Percentiles rank a stretch among this genome's conserved stretches.
phyloP scores from a whole-genome alignment of 2,329 filamentous ascomycete genomes.

The Neonectria punicea region DNA sequence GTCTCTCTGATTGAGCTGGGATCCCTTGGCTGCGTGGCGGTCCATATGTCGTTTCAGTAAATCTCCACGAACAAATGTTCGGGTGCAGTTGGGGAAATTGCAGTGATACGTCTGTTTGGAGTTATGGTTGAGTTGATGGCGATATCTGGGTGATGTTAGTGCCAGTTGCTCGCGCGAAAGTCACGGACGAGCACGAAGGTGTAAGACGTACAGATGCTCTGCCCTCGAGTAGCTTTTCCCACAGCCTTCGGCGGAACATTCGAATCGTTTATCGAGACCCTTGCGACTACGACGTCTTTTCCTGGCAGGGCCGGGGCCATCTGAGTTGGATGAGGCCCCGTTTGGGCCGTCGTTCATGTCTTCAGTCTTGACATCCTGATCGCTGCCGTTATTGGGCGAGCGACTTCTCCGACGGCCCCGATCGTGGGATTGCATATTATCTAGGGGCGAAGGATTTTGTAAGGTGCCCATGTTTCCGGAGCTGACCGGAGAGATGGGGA shows the following conservation, averaged over 20 bases:
- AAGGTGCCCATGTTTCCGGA: constrained; percentile 54
- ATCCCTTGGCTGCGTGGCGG: constrained; percentile 82
- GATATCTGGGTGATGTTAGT: constrained; percentile 63
- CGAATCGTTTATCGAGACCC: constrained; percentile 82
- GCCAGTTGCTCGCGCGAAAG: neutral
- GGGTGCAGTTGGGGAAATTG: constrained; percentile 89
- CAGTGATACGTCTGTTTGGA: constrained; percentile 96
- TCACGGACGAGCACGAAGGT: constrained; percentile 38
- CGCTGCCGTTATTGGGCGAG: constrained; percentile 54
- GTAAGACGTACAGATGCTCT: constrained; percentile 82
- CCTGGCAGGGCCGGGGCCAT: constrained; percentile 67
- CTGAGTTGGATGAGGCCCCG: constrained; percentile 63
- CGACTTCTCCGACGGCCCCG: constrained; percentile 55
- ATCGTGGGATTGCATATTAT: constrained; percentile 46
- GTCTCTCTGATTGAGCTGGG: constrained; percentile 79
- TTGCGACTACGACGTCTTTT: constrained; percentile 80
- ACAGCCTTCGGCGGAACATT: constrained; percentile 86
- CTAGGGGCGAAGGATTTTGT: constrained; percentile 51
- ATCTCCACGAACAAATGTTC: constrained; percentile 93
- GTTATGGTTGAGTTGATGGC: constrained; percentile 95
- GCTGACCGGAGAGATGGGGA: constrained; percentile 53
- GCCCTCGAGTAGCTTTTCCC: constrained; percentile 97
- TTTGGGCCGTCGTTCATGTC: constrained; percentile 46
- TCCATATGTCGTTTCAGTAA: constrained; percentile 87
- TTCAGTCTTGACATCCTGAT: constrained; percentile 53